phyloP scores from a whole-genome alignment of 257 asterid genomes.

The Nicotiana otophora region DNA sequence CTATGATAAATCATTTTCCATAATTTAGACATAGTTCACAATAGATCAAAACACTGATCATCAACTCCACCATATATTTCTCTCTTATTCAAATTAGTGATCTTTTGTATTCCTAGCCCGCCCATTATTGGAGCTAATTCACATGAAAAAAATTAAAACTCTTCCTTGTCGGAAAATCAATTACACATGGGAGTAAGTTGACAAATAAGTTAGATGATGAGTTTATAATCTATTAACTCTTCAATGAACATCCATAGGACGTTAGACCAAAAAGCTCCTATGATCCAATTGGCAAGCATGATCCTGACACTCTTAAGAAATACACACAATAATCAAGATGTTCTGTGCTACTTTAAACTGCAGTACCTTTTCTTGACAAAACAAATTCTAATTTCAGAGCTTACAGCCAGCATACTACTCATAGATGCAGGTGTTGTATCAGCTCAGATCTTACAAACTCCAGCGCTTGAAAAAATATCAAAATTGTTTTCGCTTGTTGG shows the following conservation, averaged over 20 bases:
- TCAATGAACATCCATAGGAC: background rate
- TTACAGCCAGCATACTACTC: constrained; percentile 19
- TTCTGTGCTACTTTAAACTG: background rate
- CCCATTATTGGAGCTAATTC: background rate
- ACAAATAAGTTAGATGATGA: background rate
- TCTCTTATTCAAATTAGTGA: background rate
- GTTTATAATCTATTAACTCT: background rate
- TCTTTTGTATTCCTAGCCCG: background rate
- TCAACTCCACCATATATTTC: background rate
- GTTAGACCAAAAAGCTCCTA: background rate
- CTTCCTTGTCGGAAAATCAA: background rate
- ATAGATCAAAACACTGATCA: background rate
- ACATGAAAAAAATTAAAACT: background rate
- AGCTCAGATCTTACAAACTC: constrained; percentile 27
- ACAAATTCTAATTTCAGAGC: constrained; percentile 6
- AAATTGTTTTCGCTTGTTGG: constrained; percentile 90
- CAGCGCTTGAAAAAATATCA: constrained; percentile 29
- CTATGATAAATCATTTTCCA: background rate
- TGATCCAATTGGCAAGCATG: background rate
- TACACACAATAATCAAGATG: background rate
- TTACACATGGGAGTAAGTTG: background rate
- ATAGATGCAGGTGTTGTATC: constrained; percentile 18
- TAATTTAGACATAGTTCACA: background rate
- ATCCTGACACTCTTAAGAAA: background rate
- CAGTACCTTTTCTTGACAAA: constrained; percentile 6